Evolutionary conservation across 2,329 filamentous ascomycete species (phyloP), one percentile per base, ranked within the genome.

Genomic region (Aspergillus viridinutans): DNA sequence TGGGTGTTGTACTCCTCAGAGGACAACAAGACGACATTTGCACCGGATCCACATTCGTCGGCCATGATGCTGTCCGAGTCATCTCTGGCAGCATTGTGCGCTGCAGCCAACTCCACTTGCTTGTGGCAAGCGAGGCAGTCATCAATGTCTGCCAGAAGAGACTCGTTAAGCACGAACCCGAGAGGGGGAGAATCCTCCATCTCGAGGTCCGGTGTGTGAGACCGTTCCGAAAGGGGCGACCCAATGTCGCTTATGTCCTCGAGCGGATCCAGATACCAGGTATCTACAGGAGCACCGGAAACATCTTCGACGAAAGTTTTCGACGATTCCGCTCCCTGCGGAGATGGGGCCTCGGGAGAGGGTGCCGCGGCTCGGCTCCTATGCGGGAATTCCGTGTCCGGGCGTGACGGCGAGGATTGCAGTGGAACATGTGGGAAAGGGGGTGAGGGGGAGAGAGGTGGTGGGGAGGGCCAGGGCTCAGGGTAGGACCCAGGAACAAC

Each of bases 211-310:
- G 58, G 52, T 17, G 56, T 57, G 40, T 45, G 49, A 43, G 56
- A 56, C 52, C 54, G 43, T 48, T 56, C 51, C 12, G 55, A 60
- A 21, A 61, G 28, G 38, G 58, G 54, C 45, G 55, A 61, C 21
- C 58, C 56, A 29, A 60, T 35, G 35, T 57, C 47, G 32, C 56
- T 58, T 12, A 58, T 55, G 17, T 57, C 50, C 28, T 57, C 55
- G 29, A 57, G 43, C 43, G 43, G 4, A 26, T 25, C 20, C 32
- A 35, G 32, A 47, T 26, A 47, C 43, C 20, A 47, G 21, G 43
- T 47, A 47, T 47, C 43, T 47, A 9, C 23, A 23, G 17, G 40
- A 4, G 8, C 42, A 45, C 3, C 14, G 20, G 14, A 23, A 25
- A 7, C 43, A 23, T 23, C 43, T 23, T 26, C 23, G 43, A 47